phyloP scores from a whole-genome alignment of 805 yeast species.

The Candida wancherniae region DNA sequence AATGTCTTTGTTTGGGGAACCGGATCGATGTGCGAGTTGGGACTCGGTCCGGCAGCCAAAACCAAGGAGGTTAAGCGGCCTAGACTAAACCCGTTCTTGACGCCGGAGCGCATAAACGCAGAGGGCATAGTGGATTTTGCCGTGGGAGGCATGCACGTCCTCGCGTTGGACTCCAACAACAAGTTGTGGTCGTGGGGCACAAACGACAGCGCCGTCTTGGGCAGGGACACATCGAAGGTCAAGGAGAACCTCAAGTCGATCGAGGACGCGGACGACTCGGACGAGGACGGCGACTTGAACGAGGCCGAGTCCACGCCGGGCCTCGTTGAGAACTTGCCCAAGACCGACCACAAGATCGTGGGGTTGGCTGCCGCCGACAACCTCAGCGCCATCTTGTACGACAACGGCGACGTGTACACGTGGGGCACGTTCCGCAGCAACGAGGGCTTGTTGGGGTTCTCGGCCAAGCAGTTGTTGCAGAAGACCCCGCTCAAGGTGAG shows the following conservation, averaged over 20 bases:
- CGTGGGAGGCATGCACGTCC: constrained; percentile 93
- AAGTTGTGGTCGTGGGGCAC: constrained; percentile 98
- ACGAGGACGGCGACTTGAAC: constrained; percentile 75
- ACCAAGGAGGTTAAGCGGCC: constrained; percentile 96
- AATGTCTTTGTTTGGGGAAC: constrained; percentile 94
- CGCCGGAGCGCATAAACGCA: constrained; percentile 42
- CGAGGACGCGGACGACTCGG: constrained; percentile 50
- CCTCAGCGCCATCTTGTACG: constrained; percentile 72
- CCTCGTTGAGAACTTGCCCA: constrained; percentile 64
- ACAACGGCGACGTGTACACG: constrained; percentile 84
- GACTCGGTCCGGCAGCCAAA: constrained; percentile 90
- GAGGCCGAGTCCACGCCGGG: constrained; percentile 87
- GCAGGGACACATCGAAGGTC: constrained; percentile 69
- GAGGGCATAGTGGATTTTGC: constrained; percentile 79
- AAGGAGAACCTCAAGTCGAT: constrained; percentile 64
- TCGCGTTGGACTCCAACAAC: constrained; percentile 74
- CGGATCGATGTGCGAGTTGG: constrained; percentile 96
- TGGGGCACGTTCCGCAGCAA: constrained; percentile 97
- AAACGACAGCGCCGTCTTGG: constrained; percentile 87
- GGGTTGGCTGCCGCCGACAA: constrained; percentile 92
- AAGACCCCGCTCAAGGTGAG: constrained; percentile 58
- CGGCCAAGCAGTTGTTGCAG: constrained; percentile 60
- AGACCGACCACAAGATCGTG: constrained; percentile 47
- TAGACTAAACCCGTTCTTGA: constrained; percentile 74
- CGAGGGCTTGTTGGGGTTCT: constrained; percentile 87